Conservation (phyloP, 108 stramenopile genomes). For the Cafeteria roenbergensis region DNA sequence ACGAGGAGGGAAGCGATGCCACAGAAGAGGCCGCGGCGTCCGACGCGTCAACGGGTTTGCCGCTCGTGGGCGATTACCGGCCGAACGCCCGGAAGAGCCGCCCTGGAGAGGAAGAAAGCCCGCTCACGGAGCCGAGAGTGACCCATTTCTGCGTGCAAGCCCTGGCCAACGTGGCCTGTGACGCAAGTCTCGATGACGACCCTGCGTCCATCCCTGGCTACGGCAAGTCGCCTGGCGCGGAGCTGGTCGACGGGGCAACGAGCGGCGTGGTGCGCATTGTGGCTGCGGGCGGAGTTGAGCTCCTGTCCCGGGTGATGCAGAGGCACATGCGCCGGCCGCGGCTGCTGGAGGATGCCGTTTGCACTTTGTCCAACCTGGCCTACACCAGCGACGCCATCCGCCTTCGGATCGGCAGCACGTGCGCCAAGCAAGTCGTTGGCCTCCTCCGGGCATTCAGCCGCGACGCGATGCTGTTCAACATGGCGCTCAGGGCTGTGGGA, state of each 20-base stretch:
- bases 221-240: neutral
- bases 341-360: slow-evolving; percentile 6
- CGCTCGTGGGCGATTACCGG: no score
- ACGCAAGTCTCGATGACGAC: neutral
- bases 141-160: neutral
- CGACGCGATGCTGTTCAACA: slow-evolving; percentile 2
- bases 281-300: neutral
- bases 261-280: neutral
- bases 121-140: no score
- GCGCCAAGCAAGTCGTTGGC: neutral
- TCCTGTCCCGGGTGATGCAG: neutral
- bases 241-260: neutral
- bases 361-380: slow-evolving; percentile 3
- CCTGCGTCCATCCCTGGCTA: neutral
- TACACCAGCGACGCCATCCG: slow-evolving; percentile 1
- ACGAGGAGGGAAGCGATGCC: no score
- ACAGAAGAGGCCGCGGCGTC: no score
- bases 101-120: no score
- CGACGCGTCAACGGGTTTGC: no score
- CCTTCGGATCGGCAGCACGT: neutral
- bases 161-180: slow-evolving; percentile 8
- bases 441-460: neutral
- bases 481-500: slow-evolving; percentile 5
- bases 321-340: neutral
- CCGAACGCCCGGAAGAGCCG: no score